Evolutionary conservation across 1,284 basidiomycete species (phyloP), one percentile per base, ranked within the genome.

Genomic region (Neonothopanus nambi): DNA sequence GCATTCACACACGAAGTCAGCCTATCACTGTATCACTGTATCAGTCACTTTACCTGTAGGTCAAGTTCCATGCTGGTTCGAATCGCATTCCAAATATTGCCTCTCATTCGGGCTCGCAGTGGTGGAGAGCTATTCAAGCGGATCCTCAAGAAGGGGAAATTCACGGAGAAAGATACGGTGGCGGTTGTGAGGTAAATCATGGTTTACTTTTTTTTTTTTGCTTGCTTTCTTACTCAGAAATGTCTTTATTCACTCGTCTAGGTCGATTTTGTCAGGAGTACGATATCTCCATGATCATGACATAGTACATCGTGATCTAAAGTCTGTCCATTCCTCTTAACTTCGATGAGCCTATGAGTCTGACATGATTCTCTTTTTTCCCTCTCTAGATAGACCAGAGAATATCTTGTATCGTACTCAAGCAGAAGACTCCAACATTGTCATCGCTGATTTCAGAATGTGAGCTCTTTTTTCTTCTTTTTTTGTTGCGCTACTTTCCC

Each of bases 401-500:
- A n/a, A n/a, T n/a, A n/a, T n/a, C n/a, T n/a, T n/a, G n/a, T n/a
- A n/a, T n/a, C n/a, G n/a, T n/a, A n/a, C n/a, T n/a, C n/a, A n/a
- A n/a, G n/a, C n/a, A n/a, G n/a, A n/a, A n/a, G n/a, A n/a, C n/a
- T n/a, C 89, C 18, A 89, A 89, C 58, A 80, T 97, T 48, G 93
- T 97, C 50, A 93, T 97, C 51, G 94, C 87, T 17, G 97, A 99
- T 70, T 98, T 99, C 68, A 96, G 97, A 60, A 98, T 99, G 89
- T 91, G 61, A 15, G 47, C 30, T 17, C 21, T 20, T 5, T 45
- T 33, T 9, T 5, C 11, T 30, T 48, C 35, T 41, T 24, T n/a
- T n/a, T n/a, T n/a, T n/a, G n/a, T n/a, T n/a, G n/a, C n/a, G n/a
- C n/a, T n/a, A n/a, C n/a, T n/a, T n/a, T n/a, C n/a, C n/a, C n/a